Evolutionary conservation across 345 rosid species (phyloP), one percentile per base, ranked within the genome.

Genomic region (Eucalyptus marginata): DNA sequence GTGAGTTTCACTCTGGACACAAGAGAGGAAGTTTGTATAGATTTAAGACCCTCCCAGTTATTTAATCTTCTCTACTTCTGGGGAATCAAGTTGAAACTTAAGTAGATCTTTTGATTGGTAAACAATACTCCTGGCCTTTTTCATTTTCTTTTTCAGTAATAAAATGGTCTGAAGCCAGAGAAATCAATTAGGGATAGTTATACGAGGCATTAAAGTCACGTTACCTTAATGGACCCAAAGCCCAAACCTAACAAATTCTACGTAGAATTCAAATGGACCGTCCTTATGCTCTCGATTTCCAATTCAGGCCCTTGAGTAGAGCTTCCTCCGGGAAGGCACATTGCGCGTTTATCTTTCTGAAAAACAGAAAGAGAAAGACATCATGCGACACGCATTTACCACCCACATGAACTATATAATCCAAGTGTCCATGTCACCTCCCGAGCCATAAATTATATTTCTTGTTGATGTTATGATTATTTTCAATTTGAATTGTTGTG

Each of bases 1-100:
- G 0, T 56, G 12, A 24, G 13, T 24, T 24, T 56, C 13, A 4
- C 29, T 56, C 6, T 56, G 1, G 3, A 56, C 62, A 24, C 1
- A 0, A 24, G 29, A 56, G 29, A 22, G 3, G 13, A 56, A 56
- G 13, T 24, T 2, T 56, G 29, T 9, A 56, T 56, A 24, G 13
- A 56, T 56, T 9, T 2, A 9, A 56, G 62, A 24, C 29, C 29
- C 6, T 1, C 13, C 29, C 4, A 56, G 1, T 56, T 56, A 56
- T 2, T 4, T 56, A 4, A 56, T 56, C 13, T 56, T 24, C 62
- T 1, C 29, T 22, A 56, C 29, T 56, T 56, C 29, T 56, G 5
- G 29, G 62, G 29, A 56, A 56, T 56, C 62, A 24, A 9, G 62
- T 56, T 0, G 62, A 56, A 22, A 56, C 62, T 56, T 56, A 24